These are phyloP conservation scores for Pseudoturritis turrita DNA, from an alignment of 345 rosid species.

Conservation along the genomic window DNA sequence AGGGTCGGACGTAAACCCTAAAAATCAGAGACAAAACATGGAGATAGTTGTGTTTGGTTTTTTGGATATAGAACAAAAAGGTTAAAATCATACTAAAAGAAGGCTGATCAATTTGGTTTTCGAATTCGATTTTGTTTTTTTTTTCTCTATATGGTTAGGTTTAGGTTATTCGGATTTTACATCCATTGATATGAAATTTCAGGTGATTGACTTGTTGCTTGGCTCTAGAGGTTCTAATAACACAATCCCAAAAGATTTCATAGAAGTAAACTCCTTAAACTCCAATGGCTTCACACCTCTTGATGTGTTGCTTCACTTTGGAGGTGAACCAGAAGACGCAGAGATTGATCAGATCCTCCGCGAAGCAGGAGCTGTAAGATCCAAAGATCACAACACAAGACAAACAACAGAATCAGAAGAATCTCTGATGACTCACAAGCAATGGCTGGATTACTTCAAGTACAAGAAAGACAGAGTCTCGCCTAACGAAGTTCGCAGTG, in stretches of 20 bases:
- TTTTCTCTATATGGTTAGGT: background rate
- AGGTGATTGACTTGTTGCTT: conserved; percentile 28
- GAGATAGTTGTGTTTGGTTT: too few species aligned
- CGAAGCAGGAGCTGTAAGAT: conserved; percentile 27
- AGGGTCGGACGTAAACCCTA: too few species aligned
- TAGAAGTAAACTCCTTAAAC: conserved; percentile 30
- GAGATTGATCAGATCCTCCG: conserved; percentile 25
- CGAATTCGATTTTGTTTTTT: too few species aligned
- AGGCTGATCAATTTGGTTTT: too few species aligned
- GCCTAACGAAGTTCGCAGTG: conserved; percentile 22
- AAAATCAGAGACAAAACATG: too few species aligned
- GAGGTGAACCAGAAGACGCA: conserved; percentile 28
- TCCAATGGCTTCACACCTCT: conserved; percentile 28
- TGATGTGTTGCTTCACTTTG: conserved; percentile 17
- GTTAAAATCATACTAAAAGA: too few species aligned
- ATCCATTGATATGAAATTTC: background rate
- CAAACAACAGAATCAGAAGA: conserved; percentile 12
- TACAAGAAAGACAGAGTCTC: conserved; percentile 25
- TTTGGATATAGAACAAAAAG: too few species aligned
- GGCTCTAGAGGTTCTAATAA: background rate
- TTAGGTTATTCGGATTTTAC: background rate
- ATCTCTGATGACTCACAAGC: conserved; percentile 16
- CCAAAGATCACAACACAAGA: background rate
- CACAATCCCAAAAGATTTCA: background rate
- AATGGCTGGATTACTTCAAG: conserved; percentile 20